These are phyloP conservation scores for Trametes coccinea DNA, from an alignment of 768 basidiomycete genomes.

Conservation along the genomic window DNA sequence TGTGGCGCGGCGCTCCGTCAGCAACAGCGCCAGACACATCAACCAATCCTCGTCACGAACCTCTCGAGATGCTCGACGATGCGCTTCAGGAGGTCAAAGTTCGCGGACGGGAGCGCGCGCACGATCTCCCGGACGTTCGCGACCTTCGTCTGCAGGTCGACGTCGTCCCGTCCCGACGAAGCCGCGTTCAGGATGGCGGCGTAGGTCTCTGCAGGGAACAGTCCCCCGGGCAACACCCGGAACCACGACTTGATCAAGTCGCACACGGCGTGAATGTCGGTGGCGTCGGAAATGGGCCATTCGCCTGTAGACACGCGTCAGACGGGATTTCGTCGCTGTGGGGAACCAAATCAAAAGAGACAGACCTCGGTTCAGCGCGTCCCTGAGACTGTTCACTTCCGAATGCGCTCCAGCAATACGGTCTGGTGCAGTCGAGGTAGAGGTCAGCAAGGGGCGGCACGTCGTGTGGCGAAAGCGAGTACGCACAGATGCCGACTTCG, in stretches of 20 bases:
- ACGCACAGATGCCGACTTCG: constrained; percentile 84
- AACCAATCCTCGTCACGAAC: constrained; percentile 35
- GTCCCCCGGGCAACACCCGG: constrained; percentile 75
- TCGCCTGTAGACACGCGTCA: constrained; percentile 44
- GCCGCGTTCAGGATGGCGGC: constrained; percentile 68
- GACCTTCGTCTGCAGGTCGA: constrained; percentile 68
- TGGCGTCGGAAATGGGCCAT: constrained; percentile 54
- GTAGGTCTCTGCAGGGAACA: constrained; percentile 73
- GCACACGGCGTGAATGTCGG: constrained; percentile 81
- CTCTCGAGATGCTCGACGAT: constrained; percentile 83
- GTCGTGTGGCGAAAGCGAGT: not conserved
- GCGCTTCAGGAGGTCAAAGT: constrained; percentile 79
- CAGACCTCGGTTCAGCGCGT: constrained; percentile 73
- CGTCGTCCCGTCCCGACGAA: constrained; percentile 45
- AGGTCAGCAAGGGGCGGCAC: not conserved
- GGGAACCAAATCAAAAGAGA: not conserved
- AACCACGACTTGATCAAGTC: constrained; percentile 88
- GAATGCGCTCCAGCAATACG: constrained; percentile 78
- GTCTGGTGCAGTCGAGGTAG: constrained; percentile 44
- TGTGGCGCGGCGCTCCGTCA: constrained; percentile 28
- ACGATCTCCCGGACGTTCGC: constrained; percentile 65
- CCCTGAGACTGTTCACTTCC: constrained; percentile 68
- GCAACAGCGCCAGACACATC: not conserved
- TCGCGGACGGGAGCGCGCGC: constrained; percentile 65
- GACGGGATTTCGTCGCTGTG: not conserved